Conservation (phyloP, 768 basidiomycete species). For the Suillus americanus region DNA sequence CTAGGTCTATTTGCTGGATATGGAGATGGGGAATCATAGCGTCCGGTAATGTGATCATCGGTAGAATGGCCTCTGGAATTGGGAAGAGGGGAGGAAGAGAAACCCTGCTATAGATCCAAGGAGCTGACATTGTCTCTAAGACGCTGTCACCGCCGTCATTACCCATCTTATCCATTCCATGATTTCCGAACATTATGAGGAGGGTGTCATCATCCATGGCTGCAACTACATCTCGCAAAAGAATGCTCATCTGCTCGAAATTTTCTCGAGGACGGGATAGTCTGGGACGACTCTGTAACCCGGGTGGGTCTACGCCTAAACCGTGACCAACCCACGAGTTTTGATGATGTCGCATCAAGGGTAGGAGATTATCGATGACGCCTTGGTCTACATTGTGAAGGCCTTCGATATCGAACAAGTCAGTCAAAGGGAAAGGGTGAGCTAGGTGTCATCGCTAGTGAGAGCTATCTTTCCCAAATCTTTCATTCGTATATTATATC, state of each 20-base stretch:
- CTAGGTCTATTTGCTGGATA: constrained; percentile 64
- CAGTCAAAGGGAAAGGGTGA: constrained; percentile 34
- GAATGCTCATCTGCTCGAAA: constrained; percentile 81
- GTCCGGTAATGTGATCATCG: constrained; percentile 60
- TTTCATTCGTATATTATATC: too few species aligned
- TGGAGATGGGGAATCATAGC: constrained; percentile 19
- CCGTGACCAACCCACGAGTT: constrained; percentile 87
- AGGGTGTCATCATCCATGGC: constrained; percentile 81
- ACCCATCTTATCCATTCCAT: constrained; percentile 93
- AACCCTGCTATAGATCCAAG: constrained; percentile 93
- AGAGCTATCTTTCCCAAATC: too few species aligned
- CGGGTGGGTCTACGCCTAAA: constrained; percentile 94
- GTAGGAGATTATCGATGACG: constrained; percentile 80
- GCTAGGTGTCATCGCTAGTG: too few species aligned
- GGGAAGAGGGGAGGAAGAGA: constrained; percentile 50
- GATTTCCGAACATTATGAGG: constrained; percentile 89
- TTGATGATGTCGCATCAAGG: constrained; percentile 54
- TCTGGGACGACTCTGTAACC: constrained; percentile 93
- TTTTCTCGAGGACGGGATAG: constrained; percentile 81
- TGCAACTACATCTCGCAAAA: constrained; percentile 70
- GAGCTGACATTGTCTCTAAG: constrained; percentile 79
- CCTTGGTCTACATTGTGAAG: constrained; percentile 93
- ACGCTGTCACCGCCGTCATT: constrained; percentile 93
- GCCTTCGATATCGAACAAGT: constrained; percentile 98
- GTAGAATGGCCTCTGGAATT: constrained; percentile 53